Evolutionary conservation across 495 filamentous ascomycete genomes (phyloP).

Genomic region (Penicillium waksmanii): DNA sequence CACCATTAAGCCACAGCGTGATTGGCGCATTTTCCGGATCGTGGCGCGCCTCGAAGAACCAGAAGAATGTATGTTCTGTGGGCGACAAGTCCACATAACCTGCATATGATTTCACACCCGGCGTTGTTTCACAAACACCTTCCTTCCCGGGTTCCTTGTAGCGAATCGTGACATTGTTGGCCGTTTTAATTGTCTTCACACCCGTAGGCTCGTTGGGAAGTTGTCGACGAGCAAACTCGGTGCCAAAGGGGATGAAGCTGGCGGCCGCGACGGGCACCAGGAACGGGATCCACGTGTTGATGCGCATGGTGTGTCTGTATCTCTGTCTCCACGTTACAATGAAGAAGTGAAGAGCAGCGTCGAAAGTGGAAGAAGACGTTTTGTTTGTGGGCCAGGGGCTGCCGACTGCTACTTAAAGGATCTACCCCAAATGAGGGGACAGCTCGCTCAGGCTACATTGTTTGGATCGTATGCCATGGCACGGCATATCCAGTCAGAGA

Average conservation of each 20-base stretch:
- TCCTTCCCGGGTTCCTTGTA: slow-evolving; percentile 47
- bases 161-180: slow-evolving; percentile 54
- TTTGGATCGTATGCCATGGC: not conserved
- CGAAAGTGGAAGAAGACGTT: not conserved
- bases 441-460: not conserved
- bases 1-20: slow-evolving; percentile 57
- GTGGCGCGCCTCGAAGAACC: slow-evolving; percentile 54
- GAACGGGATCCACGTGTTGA: slow-evolving; percentile 25
- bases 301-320: slow-evolving; percentile 27
- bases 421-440: not conserved
- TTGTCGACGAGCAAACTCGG: slow-evolving; percentile 39
- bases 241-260: slow-evolving; percentile 18
- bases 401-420: not conserved
- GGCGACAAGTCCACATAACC: slow-evolving; percentile 52
- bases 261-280: slow-evolving; percentile 32
- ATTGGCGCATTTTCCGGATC: slow-evolving; percentile 55
- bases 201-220: slow-evolving; percentile 53
- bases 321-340: slow-evolving; percentile 7
- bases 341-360: not conserved
- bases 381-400: not conserved
- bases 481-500: not conserved
- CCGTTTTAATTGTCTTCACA: slow-evolving; percentile 61
- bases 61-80: slow-evolving; percentile 51
- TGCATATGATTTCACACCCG: slow-evolving; percentile 51
- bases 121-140: slow-evolving; percentile 53